Evolutionary conservation across 345 rosid genomes (phyloP).

Genomic region (Anacardium occidentale): DNA sequence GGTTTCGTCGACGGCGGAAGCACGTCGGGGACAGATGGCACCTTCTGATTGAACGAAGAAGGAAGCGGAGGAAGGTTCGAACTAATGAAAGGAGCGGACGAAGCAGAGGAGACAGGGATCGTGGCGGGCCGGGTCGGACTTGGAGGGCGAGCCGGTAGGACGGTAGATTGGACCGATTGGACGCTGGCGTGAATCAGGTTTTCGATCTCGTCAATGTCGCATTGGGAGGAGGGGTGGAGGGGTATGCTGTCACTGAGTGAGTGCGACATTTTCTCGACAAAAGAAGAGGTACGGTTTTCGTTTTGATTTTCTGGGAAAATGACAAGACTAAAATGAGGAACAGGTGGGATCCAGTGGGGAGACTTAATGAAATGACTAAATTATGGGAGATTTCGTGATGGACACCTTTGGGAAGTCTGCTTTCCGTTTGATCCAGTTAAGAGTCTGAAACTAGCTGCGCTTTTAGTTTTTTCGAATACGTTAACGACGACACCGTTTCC

Average conservation of each 20-base stretch:
- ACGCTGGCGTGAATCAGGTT: slow-evolving; percentile 77
- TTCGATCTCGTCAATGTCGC: slow-evolving; percentile 99
- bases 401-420: neutral
- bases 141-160: slow-evolving; percentile 79
- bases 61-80: slow-evolving; percentile 63
- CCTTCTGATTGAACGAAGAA: slow-evolving; percentile 36
- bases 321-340: neutral
- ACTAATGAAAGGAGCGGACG: slow-evolving; percentile 62
- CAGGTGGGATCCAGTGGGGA: neutral
- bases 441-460: neutral
- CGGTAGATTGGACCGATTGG: slow-evolving; percentile 68
- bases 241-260: slow-evolving; percentile 83
- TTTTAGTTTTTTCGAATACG: neutral
- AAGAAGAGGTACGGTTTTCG: neutral
- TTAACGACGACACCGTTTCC: slow-evolving; percentile 4
- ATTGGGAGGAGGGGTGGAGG: slow-evolving; percentile 79
- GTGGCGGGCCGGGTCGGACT: slow-evolving; percentile 73
- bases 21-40: slow-evolving; percentile 37
- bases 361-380: neutral
- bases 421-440: neutral
- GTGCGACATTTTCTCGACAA: slow-evolving; percentile 57
- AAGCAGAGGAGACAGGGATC: slow-evolving; percentile 72
- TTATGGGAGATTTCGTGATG: neutral
- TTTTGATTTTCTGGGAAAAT: neutral
- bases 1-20: slow-evolving; percentile 28